Evolutionary conservation across 1,284 basidiomycete genomes (phyloP), one percentile per base, ranked within the genome.

Genomic region (Salmacisia buchloeana): DNA sequence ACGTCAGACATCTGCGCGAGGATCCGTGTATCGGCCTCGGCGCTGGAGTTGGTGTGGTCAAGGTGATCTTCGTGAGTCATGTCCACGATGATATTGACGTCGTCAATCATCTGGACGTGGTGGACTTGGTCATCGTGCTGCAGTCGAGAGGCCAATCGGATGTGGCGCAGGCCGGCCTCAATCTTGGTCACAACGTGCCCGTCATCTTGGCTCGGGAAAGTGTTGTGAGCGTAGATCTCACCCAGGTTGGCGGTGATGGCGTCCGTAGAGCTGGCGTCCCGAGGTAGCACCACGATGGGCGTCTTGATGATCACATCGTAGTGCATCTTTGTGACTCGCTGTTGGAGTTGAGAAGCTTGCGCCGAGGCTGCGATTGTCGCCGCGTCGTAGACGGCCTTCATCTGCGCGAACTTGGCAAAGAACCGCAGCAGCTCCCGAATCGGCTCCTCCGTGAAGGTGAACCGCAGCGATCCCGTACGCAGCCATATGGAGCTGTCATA

Each of bases 331-430:
- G 75, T 75, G n/a, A 74, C 78, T 23, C 72, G 74, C 66, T 83
- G 82, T 72, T 91, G 88, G 49, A 82, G 69, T 36, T 91, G 87
- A 36, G 79, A 76, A 2, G 94, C 96, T 59, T 87, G 86, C 76
- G 97, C 92, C 7, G 91, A 91, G 23, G 96, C 96, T 21, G 88
- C 94, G 77, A 90, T 87, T 4, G 91, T 90, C 7, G 94, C 92
- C n/a, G 92, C 88, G 80, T 98, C 94, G 75, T 98, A 98, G 7
- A 98, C 82, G 1, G 90, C 90, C 64, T 80, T 80, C 79, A 80
- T 80, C 69, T 87, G 88, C 1, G 92, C 91, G 61, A 99, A 88
- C 79, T 94, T 92, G 71, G 87, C 83, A 61, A 93, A 82, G 82
- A 94, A 99, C 25, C 87, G 80, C 73, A 91, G 90, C 35, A 98